Evolutionary conservation across 768 basidiomycete genomes (phyloP).

Genomic region (Harrya chromipes): DNA sequence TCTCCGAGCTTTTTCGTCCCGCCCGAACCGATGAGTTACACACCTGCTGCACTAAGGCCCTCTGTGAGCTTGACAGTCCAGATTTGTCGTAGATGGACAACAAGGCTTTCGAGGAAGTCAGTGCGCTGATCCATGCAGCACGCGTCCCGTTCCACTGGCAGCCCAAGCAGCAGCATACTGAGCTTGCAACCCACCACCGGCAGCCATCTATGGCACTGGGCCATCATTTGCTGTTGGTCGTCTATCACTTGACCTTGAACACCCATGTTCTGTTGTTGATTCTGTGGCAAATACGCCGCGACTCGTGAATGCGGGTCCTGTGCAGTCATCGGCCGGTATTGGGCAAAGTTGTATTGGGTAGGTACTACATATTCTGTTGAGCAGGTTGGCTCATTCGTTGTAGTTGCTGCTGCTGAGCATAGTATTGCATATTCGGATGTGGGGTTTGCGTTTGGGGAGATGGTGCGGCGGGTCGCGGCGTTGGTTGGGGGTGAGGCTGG

Average conservation of each 20-base stretch:
- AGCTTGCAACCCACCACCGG: conserved; percentile 14
- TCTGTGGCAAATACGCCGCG: conserved; percentile 22
- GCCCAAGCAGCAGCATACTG: conserved; percentile 29
- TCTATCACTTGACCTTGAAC: conserved; percentile 23
- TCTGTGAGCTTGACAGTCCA: conserved; percentile 84
- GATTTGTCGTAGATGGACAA: conserved; percentile 97
- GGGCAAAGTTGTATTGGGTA: conserved; percentile 35
- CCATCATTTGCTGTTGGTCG: conserved; percentile 28
- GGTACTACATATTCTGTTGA: conserved; percentile 27
- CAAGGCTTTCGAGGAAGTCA: conserved; percentile 53
- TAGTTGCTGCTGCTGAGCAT: conserved; percentile 16
- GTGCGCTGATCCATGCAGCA: conserved; percentile 2
- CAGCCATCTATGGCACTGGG: conserved; percentile 27
- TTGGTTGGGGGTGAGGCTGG: conserved; percentile 24
- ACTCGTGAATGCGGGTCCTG: conserved; percentile 27
- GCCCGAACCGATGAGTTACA: conserved; percentile 90
- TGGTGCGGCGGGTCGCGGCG: conserved; percentile 20
- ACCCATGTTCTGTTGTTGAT: conserved; percentile 29
- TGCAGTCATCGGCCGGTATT: conserved; percentile 31
- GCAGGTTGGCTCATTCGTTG: conserved; percentile 21
- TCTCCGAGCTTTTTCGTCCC: conserved; percentile 98
- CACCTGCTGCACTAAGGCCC: conserved; percentile 76
- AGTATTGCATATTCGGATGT: conserved; percentile 18
- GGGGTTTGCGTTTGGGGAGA: conserved; percentile 21
- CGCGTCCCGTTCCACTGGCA: conserved; percentile 17